Percentiles rank a stretch among this genome's conserved stretches.
Conservation (phyloP, 352 stramenopile species). For the Globisporangium radiosum region DNA sequence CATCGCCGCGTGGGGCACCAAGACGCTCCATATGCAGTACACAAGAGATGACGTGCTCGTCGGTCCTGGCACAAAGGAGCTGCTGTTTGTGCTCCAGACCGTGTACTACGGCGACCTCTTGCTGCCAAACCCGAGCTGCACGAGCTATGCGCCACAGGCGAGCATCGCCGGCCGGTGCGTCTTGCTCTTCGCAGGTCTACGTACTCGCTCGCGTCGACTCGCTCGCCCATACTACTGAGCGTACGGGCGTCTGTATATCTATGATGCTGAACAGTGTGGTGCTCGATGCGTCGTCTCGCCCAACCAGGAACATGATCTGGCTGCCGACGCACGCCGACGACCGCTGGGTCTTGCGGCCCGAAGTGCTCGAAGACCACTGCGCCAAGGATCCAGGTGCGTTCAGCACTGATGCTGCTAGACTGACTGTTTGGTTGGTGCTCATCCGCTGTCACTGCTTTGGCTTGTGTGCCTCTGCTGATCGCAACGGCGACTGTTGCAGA, state of each 20-base stretch:
- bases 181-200: background rate
- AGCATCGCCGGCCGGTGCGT: slow-evolving; percentile 74
- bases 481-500: slow-evolving; percentile 21
- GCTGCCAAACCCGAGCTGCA: slow-evolving; percentile 81
- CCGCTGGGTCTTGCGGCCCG: slow-evolving; percentile 70
- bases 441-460: background rate
- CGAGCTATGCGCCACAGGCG: slow-evolving; percentile 79
- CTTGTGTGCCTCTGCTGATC: background rate
- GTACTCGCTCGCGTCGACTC: too few species aligned
- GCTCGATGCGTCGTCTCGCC: background rate
- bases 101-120: slow-evolving; percentile 85
- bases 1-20: slow-evolving; percentile 65
- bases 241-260: background rate
- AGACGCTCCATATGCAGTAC: slow-evolving; percentile 53
- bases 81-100: slow-evolving; percentile 85
- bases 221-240: too few species aligned
- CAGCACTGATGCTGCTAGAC: background rate
- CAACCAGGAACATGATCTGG: slow-evolving; percentile 84
- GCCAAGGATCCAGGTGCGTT: slow-evolving; percentile 63
- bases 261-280: slow-evolving; percentile 4
- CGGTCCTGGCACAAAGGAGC: slow-evolving; percentile 83
- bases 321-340: slow-evolving; percentile 71
- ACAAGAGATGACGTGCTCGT: slow-evolving; percentile 77
- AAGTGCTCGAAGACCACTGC: slow-evolving; percentile 79
- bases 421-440: background rate